A percentile compares a stretch with the other conserved stretches of the same genome.
phyloP scores from a whole-genome alignment of 164 flowering plant genomes.

The Taxillus chinensis region DNA sequence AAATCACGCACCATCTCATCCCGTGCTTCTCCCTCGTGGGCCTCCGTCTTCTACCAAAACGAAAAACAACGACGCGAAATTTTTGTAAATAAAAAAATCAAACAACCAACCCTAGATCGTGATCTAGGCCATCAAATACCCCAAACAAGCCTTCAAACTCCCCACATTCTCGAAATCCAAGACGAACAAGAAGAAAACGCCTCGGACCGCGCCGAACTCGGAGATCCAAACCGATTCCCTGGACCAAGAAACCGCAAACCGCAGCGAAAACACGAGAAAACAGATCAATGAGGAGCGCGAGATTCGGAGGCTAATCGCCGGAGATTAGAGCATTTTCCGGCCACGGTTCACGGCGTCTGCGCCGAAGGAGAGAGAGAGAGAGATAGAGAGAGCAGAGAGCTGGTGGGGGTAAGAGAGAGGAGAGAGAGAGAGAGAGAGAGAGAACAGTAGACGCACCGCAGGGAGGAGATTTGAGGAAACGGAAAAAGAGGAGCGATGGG shows the following conservation, averaged over 20 bases:
- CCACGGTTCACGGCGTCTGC: conserved; percentile 21
- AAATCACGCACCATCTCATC: conserved; percentile 64
- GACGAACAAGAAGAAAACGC: conserved; percentile 4
- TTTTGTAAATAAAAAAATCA: conserved; percentile 3
- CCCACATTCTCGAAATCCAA: conserved; percentile 51
- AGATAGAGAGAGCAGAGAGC: conserved; percentile 7
- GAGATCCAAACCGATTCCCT: conserved; percentile 19
- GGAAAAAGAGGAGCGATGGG: conserved; percentile 25
- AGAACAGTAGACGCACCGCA: conserved; percentile 13
- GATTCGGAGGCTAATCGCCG: conserved; percentile 1
- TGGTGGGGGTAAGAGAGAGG: conserved; percentile 1
- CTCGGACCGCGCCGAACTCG: conserved; percentile 7
- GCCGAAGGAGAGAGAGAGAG: conserved; percentile 16
- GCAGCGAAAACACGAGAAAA: neutral
- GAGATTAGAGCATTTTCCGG: conserved; percentile 9
- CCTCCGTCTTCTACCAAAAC: too few relatives aligned
- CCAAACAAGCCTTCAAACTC: conserved; percentile 8
- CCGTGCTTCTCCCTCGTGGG: neutral
- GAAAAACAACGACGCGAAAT: conserved; percentile 1
- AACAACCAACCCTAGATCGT: conserved; percentile 33
- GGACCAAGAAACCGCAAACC: neutral
- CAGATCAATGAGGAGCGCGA: conserved; percentile 2
- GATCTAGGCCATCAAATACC: conserved; percentile 25
- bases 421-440: conserved; percentile 5
- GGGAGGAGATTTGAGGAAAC: conserved; percentile 27